A percentile compares a stretch with the other conserved stretches of the same genome.
Evolutionary conservation across 2,329 filamentous ascomycete genomes (phyloP).

Genomic region (Pseudodiploospora longispora): DNA sequence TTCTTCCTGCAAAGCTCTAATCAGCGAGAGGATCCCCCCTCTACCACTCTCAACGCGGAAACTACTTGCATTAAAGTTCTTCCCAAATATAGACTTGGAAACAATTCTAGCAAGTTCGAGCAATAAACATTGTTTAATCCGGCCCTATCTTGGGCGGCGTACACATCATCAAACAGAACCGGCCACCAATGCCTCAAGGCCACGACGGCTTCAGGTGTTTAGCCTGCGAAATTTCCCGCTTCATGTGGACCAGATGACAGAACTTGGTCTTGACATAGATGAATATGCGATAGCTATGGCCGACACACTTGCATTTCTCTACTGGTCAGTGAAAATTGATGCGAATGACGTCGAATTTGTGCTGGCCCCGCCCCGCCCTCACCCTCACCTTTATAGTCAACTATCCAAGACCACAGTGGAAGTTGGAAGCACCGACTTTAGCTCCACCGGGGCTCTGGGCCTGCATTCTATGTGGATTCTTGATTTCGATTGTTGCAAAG

Average conservation of each 20-base stretch:
- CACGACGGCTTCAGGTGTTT: slow-evolving; percentile 17
- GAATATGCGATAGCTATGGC: slow-evolving; percentile 39
- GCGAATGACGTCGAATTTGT: slow-evolving; percentile 50
- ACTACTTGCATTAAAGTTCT: slow-evolving; percentile 14
- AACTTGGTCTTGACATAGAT: slow-evolving; percentile 24
- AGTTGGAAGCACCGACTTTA: neutral
- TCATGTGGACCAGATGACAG: slow-evolving; percentile 41
- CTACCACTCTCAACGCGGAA: slow-evolving; percentile 9
- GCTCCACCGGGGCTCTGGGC: slow-evolving; percentile 15
- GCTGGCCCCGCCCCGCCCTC: slow-evolving; percentile 22
- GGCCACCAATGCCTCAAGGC: neutral
- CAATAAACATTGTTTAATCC: slow-evolving; percentile 40
- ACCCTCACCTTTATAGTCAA: slow-evolving; percentile 2
- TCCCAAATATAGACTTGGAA: slow-evolving; percentile 1
- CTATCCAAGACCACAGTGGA: neutral
- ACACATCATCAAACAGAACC: slow-evolving; percentile 2
- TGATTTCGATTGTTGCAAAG: slow-evolving; percentile 36
- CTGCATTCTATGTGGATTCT: slow-evolving; percentile 35
- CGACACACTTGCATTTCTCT: slow-evolving; percentile 39
- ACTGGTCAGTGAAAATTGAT: slow-evolving; percentile 40
- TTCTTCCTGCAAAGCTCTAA: slow-evolving; percentile 17
- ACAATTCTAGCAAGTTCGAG: slow-evolving; percentile 14
- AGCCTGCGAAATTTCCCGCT: slow-evolving; percentile 42
- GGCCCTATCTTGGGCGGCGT: slow-evolving; percentile 38
- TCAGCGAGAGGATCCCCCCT: slow-evolving; percentile 22